Conservation (phyloP, 495 filamentous ascomycete species). For the Friedmanniomyces endolithicus region DNA sequence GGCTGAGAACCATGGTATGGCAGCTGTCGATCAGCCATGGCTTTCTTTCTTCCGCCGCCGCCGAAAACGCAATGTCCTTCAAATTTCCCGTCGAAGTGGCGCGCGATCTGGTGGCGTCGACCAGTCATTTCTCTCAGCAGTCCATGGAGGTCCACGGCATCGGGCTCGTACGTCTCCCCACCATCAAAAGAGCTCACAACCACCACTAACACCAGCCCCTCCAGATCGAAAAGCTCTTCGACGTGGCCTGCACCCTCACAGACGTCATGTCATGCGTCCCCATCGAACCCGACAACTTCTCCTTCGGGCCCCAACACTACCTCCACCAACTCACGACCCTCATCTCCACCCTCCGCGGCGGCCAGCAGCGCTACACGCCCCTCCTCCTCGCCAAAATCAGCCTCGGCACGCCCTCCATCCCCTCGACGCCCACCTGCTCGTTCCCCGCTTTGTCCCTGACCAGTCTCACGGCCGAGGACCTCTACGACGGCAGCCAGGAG, state of each 20-base stretch:
- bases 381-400: constrained; percentile 57
- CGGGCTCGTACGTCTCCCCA: constrained; percentile 44
- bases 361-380: constrained; percentile 57
- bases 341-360: constrained; percentile 55
- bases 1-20: constrained; percentile 76
- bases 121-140: constrained; percentile 47
- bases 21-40: constrained; percentile 48
- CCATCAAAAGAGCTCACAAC: neutral
- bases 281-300: constrained; percentile 42
- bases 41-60: constrained; percentile 36
- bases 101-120: constrained; percentile 53
- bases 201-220: constrained; percentile 2
- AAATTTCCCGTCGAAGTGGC: constrained; percentile 60
- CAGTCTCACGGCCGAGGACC: neutral
- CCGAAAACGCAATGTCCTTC: constrained; percentile 51
- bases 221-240: constrained; percentile 64
- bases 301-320: constrained; percentile 56
- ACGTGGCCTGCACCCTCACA: constrained; percentile 57
- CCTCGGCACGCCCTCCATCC: constrained; percentile 51
- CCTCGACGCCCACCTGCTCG: constrained; percentile 25
- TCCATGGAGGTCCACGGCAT: constrained; percentile 66
- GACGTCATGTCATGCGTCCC: constrained; percentile 60
- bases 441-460: neutral
- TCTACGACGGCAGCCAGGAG: constrained; percentile 7
- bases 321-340: constrained; percentile 57